phyloP scores from a whole-genome alignment of 257 asterid genomes.

The Solanum appendiculatum region DNA sequence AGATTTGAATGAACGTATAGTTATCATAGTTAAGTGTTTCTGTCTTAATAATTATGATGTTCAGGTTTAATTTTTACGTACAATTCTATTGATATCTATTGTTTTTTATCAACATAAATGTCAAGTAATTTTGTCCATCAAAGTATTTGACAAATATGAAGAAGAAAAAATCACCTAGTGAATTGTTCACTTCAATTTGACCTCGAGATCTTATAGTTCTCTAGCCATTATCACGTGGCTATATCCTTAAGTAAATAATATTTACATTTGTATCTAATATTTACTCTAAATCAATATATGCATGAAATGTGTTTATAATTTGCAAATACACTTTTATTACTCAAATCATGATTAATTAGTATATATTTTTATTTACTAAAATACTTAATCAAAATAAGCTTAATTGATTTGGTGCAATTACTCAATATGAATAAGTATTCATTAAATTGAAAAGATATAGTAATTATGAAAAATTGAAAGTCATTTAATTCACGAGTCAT shows the following conservation, averaged over 20 bases:
- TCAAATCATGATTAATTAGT: neutral
- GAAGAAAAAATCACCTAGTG: neutral
- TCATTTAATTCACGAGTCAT: neutral
- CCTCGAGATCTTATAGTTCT: neutral
- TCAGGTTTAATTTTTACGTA: too few species aligned
- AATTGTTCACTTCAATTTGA: neutral
- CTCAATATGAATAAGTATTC: neutral
- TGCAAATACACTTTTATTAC: neutral
- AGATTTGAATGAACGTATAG: neutral
- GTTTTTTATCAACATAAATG: neutral
- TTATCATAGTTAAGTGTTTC: neutral
- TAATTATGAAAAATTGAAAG: too few species aligned
- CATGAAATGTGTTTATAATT: neutral
- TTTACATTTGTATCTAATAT: neutral
- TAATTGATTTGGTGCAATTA: neutral
- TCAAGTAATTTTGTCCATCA: neutral
- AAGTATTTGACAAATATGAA: neutral
- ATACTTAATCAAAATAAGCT: neutral
- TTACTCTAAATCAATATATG: neutral
- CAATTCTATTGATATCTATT: too few species aligned
- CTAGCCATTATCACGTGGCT: neutral
- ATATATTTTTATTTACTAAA: neutral
- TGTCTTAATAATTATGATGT: too few species aligned
- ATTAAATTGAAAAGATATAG: too few species aligned
- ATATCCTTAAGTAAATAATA: neutral